Evolutionary conservation across 2,329 filamentous ascomycete genomes (phyloP), one percentile per base, ranked within the genome.

Genomic region (Aureobasidium namibiae): DNA sequence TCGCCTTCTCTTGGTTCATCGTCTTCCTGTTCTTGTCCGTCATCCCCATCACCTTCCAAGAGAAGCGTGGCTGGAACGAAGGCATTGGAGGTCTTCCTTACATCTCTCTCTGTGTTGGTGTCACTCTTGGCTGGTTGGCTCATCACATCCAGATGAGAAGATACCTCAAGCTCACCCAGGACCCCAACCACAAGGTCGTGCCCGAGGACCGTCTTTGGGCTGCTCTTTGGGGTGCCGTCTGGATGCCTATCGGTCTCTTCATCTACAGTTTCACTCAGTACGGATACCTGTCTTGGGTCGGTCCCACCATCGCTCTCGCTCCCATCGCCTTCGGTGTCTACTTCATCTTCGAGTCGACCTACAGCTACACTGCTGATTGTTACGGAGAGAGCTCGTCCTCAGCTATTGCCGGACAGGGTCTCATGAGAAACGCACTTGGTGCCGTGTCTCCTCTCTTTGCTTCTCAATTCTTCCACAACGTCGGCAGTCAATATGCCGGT

Each of bases 201-300:
- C 76, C 77, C 3, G 77, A 79, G 60, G 69, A 69, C n/a, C 74
- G 77, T 21, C 73, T 79, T 2, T 78, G 78, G 63, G 76, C 76
- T n/a, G 75, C 76, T 52, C 73, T 79, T 65, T 77, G 70, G 62
- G 77, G 77, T 24, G 74, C 76, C 24, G 63, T 77, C 62, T 77
- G 72, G 70, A 70, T 79, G 13, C 77, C 77, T 14, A 66, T 79
- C 45, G 77, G 77, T 16, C 72, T 80, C 1, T 79, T 79, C 71
- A 77, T 81, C 67, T 81, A 81, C 73, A 75, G 72, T 39, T 81
- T 80, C 71, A 80, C 78, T 1, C 78, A 81, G 65, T 81, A 81
- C 66, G 73, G 69, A 4, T 71, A 74, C 56, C 66, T 81, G 1
- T 69, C 66, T 54, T 81, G 79, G 79, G 75, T 80, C 53, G 78